phyloP scores from a whole-genome alignment of 2,329 filamentous ascomycete species.

The Coniochaeta sp. region DNA sequence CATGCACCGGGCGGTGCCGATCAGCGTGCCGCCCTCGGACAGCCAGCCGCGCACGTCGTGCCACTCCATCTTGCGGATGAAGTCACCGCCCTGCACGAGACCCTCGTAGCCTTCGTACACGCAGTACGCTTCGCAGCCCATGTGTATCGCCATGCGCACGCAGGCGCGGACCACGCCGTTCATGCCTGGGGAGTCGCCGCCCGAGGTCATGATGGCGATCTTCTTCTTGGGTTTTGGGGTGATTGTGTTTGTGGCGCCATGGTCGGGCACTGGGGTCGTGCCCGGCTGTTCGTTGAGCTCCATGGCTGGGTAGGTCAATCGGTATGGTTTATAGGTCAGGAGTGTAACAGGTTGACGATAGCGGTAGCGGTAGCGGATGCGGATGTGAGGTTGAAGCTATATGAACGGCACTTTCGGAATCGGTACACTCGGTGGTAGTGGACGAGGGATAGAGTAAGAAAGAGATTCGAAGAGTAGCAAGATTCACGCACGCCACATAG shows the following conservation, averaged over 20 bases:
- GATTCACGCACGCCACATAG: not conserved
- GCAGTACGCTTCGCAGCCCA: conserved; percentile 71
- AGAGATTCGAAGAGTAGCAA: not conserved
- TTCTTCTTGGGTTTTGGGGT: conserved; percentile 39
- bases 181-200: conserved; percentile 93
- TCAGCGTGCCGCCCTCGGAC: conserved; percentile 88
- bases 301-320: not conserved
- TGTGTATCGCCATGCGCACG: conserved; percentile 83
- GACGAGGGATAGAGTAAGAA: not conserved
- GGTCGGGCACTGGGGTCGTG: not conserved
- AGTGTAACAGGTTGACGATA: not conserved
- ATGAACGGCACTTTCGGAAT: not conserved
- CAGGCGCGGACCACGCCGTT: conserved; percentile 85
- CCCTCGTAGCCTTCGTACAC: conserved; percentile 96
- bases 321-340: not conserved
- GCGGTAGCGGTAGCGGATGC: not conserved
- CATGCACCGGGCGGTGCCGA: conserved; percentile 90
- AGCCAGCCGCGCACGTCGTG: conserved; percentile 91
- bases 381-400: not conserved
- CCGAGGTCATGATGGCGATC: conserved; percentile 90
- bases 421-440: not conserved
- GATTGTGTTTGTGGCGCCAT: not conserved
- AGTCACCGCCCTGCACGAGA: conserved; percentile 77
- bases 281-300: not conserved
- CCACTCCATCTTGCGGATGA: conserved; percentile 86